Conservation (phyloP, 257 asterid species). For the Nicotiana tomentosiformis region DNA sequence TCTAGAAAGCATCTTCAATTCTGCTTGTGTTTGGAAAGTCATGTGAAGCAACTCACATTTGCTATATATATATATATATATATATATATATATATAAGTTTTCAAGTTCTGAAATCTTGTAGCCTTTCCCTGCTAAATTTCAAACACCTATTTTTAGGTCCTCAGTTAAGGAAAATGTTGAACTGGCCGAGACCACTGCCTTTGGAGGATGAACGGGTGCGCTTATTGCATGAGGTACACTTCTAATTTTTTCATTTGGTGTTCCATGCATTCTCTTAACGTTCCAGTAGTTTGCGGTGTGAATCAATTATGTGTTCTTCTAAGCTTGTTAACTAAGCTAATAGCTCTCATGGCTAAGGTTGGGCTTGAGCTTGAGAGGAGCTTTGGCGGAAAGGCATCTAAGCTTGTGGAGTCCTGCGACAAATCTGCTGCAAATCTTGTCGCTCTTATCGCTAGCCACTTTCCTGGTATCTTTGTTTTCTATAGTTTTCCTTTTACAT, state of each 20-base stretch:
- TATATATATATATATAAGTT: background rate
- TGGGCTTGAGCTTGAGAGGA: conserved; percentile 84
- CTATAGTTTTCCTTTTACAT: background rate
- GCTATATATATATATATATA: background rate
- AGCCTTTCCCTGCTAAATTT: background rate
- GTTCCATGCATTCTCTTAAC: background rate
- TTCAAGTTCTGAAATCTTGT: background rate
- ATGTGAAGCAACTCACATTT: background rate
- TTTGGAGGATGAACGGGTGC: conserved; percentile 92
- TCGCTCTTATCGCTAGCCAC: conserved; percentile 70
- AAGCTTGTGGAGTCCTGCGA: conserved; percentile 72
- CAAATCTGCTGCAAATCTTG: conserved; percentile 84
- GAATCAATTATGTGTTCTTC: background rate
- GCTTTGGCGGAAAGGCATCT: conserved; percentile 86
- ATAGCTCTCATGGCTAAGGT: conserved; percentile 42
- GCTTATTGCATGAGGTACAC: conserved; percentile 83
- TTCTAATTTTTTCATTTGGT: background rate
- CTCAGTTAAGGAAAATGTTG: conserved; percentile 72
- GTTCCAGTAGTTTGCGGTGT: background rate
- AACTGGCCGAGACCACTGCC: conserved; percentile 93
- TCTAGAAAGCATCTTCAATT: background rate
- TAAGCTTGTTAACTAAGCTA: background rate
- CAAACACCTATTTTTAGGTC: conserved; percentile 50
- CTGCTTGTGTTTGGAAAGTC: background rate
- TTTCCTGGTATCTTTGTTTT: conserved; percentile 61